These are phyloP conservation scores for Rhizopus sp. DNA, from an alignment of 371 early-diverging fungal genomes.

Conservation along the genomic window DNA sequence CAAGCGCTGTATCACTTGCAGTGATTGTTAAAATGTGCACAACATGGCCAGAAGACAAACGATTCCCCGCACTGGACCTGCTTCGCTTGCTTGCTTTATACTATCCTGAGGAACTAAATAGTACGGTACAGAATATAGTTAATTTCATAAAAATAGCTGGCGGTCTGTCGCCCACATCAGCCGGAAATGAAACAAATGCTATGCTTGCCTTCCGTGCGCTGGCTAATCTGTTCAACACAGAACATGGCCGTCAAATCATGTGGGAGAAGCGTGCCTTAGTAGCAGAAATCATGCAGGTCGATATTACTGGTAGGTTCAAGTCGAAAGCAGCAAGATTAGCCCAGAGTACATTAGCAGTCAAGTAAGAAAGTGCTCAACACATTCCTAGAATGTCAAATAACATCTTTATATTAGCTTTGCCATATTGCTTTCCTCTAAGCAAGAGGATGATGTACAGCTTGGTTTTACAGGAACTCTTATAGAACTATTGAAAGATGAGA, in stretches of 20 bases:
- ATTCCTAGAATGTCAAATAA: neutral
- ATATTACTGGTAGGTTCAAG: conserved; percentile 29
- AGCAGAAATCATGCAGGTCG: conserved; percentile 28
- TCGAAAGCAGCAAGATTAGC: conserved; percentile 40
- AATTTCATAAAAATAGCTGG: conserved; percentile 39
- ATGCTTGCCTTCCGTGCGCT: conserved; percentile 72
- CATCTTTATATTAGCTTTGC: conserved; percentile 35
- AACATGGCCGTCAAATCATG: conserved; percentile 40
- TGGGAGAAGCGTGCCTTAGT: conserved; percentile 35
- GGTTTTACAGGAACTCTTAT: conserved; percentile 45
- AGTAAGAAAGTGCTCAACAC: conserved; percentile 20
- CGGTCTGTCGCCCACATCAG: conserved; percentile 17
- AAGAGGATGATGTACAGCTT: conserved; percentile 50
- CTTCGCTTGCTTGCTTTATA: conserved; percentile 71
- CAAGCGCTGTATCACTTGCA: conserved; percentile 22
- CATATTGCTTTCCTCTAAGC: conserved; percentile 27
- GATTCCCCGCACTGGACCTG: conserved; percentile 89
- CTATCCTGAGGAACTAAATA: conserved; percentile 33
- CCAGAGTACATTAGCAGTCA: conserved; percentile 41
- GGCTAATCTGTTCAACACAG: conserved; percentile 60
- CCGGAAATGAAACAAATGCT: conserved; percentile 54
- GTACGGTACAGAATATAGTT: conserved; percentile 22
- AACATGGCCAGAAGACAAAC: conserved; percentile 62
- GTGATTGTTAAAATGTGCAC: conserved; percentile 45
- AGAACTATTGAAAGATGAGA: conserved; percentile 49